Conservation (phyloP, 441 rosid genomes). For the Bocquillonia castaneifolia region DNA sequence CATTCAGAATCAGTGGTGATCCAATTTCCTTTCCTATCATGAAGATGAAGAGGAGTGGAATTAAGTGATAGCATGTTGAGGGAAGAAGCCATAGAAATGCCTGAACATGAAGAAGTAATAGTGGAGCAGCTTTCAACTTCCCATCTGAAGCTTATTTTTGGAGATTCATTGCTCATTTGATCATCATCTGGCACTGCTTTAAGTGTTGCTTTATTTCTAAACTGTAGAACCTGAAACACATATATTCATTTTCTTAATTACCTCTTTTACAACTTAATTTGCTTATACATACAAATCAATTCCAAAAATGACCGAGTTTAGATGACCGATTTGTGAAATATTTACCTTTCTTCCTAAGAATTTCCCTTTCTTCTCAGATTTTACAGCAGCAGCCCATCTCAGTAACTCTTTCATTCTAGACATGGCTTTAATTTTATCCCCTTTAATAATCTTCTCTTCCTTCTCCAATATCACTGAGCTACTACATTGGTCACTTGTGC, state of each 20-base stretch:
- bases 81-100: constrained; percentile 32
- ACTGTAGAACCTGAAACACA: constrained; percentile 51
- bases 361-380: constrained; percentile 56
- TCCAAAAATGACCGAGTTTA: too few species aligned
- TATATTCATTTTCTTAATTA: too few species aligned
- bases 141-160: constrained; percentile 73
- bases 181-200: constrained; percentile 51
- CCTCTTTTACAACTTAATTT: too few species aligned
- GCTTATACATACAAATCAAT: too few species aligned
- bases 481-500: constrained; percentile 17
- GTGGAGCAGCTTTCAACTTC: constrained; percentile 68
- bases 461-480: constrained; percentile 21
- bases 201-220: constrained; percentile 39
- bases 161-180: constrained; percentile 51
- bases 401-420: constrained; percentile 69
- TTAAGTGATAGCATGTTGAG: constrained; percentile 35
- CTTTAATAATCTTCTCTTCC: constrained; percentile 37
- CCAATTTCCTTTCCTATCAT: constrained; percentile 67
- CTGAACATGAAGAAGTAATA: constrained; percentile 42
- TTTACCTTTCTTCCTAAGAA: constrained; percentile 57
- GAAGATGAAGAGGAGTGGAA: constrained; percentile 36
- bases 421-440: constrained; percentile 45
- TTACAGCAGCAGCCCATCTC: constrained; percentile 68
- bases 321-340: not conserved
- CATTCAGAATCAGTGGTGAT: constrained; percentile 91